These are phyloP conservation scores for Blumeria graminis DNA, from an alignment of 2,329 filamentous ascomycete genomes.

Conservation along the genomic window DNA sequence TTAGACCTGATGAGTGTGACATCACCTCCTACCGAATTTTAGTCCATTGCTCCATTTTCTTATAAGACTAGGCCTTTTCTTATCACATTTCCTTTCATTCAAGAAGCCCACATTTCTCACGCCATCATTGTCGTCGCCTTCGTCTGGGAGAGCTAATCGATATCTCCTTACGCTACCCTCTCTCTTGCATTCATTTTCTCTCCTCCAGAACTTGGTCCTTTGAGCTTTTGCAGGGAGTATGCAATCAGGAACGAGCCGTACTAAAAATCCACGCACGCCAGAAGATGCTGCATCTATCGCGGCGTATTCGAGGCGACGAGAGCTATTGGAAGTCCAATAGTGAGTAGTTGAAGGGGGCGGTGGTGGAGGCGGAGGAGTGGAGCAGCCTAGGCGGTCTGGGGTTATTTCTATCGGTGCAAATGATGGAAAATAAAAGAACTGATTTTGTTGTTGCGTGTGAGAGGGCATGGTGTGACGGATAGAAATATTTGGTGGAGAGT, in stretches of 20 bases:
- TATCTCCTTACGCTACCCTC: conserved; percentile 38
- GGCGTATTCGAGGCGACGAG: conserved; percentile 37
- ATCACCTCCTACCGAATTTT: not conserved
- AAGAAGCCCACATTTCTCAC: not conserved
- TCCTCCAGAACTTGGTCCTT: conserved; percentile 25
- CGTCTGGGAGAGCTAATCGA: conserved; percentile 29
- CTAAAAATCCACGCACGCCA: conserved; percentile 35
- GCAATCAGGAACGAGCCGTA: conserved; percentile 35
- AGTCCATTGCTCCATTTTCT: not conserved
- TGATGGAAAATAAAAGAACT: conserved; percentile 14
- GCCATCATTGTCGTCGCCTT: conserved; percentile 8
- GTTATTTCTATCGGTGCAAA: not conserved
- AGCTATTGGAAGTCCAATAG: conserved; percentile 42
- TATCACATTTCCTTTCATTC: not conserved
- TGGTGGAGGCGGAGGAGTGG: not conserved
- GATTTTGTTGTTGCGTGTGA: conserved; percentile 5
- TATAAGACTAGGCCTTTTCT: not conserved
- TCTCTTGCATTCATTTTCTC: conserved; percentile 28
- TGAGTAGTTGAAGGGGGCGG: conserved; percentile 34
- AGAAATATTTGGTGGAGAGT: conserved; percentile 1
- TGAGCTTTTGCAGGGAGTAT: conserved; percentile 26
- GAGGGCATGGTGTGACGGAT: conserved; percentile 3
- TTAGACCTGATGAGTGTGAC: too few species aligned
- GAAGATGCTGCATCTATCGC: conserved; percentile 38
- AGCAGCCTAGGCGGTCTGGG: conserved; percentile 1